These are phyloP conservation scores for Zygoascus flipseniorum DNA, from an alignment of 805 yeast species.

Conservation along the genomic window DNA sequence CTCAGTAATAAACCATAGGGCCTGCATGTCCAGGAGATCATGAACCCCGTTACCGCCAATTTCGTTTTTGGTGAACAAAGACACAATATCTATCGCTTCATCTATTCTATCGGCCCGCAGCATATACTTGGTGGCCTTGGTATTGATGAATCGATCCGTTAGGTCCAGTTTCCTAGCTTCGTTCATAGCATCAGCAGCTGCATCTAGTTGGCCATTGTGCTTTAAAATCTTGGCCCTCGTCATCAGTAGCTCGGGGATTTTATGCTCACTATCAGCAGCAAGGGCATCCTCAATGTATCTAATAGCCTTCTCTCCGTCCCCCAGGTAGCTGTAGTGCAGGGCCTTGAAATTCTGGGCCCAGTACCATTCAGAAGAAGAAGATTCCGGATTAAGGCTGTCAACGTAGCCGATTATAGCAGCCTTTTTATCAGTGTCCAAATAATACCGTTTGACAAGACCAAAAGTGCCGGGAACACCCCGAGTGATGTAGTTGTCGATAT, in stretches of 20 bases:
- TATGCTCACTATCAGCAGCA: constrained; percentile 56
- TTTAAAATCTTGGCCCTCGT: constrained; percentile 74
- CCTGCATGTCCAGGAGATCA: constrained; percentile 84
- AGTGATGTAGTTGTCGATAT: constrained; percentile 52
- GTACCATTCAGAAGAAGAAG: constrained; percentile 26
- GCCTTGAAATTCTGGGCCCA: constrained; percentile 78
- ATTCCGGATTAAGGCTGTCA: constrained; percentile 28
- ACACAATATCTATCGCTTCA: constrained; percentile 63
- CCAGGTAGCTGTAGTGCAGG: constrained; percentile 59
- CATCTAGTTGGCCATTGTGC: constrained; percentile 50
- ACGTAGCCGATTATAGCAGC: constrained; percentile 39
- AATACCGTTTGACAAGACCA: constrained; percentile 74
- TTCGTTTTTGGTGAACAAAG: constrained; percentile 80
- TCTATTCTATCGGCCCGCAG: constrained; percentile 68
- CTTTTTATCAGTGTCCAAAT: constrained; percentile 37
- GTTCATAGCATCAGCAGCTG: constrained; percentile 60
- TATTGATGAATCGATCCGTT: constrained; percentile 86
- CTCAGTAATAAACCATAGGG: constrained; percentile 79
- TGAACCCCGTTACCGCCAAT: constrained; percentile 73
- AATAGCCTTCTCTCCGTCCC: constrained; percentile 46
- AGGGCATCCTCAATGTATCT: constrained; percentile 54
- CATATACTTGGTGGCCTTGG: constrained; percentile 77
- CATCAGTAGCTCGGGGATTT: constrained; percentile 73
- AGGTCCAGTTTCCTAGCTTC: constrained; percentile 68
- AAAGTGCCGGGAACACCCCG: constrained; percentile 89